phyloP scores from a whole-genome alignment of 345 rosid species.

The Eucalyptus sp. region DNA sequence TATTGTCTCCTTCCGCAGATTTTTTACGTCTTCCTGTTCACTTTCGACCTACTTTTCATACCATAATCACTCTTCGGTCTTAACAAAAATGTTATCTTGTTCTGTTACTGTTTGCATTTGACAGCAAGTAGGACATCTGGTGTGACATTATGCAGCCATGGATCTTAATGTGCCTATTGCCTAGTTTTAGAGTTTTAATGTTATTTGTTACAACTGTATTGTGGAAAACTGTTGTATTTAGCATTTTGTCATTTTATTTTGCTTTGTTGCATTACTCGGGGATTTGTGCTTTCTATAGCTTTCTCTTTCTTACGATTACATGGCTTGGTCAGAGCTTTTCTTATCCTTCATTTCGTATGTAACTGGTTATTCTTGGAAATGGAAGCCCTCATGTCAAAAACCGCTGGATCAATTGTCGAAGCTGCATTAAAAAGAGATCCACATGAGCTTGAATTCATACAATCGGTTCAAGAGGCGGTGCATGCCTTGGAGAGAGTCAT shows the following conservation, averaged over 20 bases:
- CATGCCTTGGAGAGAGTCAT: conserved; percentile 99
- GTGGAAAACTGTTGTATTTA: neutral
- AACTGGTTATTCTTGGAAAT: conserved; percentile 7
- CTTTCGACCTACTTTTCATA: neutral
- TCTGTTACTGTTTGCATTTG: neutral
- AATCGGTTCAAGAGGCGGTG: conserved; percentile 89
- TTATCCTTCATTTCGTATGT: neutral
- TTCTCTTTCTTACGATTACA: neutral
- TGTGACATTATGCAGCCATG: neutral
- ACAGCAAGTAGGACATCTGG: neutral
- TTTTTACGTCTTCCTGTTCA: neutral
- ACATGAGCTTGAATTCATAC: conserved; percentile 87
- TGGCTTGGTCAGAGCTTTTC: neutral
- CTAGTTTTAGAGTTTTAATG: neutral
- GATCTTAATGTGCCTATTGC: neutral
- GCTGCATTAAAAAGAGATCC: conserved; percentile 90
- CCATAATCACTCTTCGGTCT: neutral
- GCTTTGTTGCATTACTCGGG: neutral
- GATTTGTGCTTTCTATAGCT: neutral
- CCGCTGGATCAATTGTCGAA: conserved; percentile 96
- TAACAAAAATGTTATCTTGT: neutral
- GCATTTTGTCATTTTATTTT: neutral
- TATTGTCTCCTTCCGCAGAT: neutral
- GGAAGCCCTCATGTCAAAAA: conserved; percentile 99
- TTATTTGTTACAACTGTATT: neutral